Evolutionary conservation across 768 basidiomycete genomes (phyloP).

Genomic region (Kwoniella heveanensis): DNA sequence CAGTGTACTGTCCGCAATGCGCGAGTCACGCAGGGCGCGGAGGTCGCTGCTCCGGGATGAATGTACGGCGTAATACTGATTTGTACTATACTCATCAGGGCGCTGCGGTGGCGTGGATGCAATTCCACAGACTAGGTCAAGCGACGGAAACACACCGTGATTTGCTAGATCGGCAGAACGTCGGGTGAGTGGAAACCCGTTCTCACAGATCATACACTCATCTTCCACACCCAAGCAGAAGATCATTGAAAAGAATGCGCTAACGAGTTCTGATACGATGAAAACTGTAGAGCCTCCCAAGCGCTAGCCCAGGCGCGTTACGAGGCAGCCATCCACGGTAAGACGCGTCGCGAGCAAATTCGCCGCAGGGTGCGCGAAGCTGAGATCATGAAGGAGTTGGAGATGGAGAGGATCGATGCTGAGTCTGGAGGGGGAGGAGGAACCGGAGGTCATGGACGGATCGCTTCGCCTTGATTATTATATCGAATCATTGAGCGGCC

Average conservation of each 20-base stretch:
- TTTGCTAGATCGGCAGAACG: conserved; percentile 41
- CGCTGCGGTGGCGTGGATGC: conserved; percentile 41
- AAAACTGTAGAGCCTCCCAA: conserved; percentile 54
- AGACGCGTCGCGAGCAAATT: conserved; percentile 50
- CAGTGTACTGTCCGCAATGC: too few species aligned
- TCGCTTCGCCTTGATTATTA: background rate
- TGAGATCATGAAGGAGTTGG: conserved; percentile 43
- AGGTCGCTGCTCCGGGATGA: too few species aligned
- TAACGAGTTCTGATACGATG: too few species aligned
- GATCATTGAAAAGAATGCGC: too few species aligned
- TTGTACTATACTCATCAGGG: too few species aligned
- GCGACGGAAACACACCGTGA: conserved; percentile 35
- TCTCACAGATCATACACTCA: too few species aligned
- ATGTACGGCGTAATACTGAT: too few species aligned
- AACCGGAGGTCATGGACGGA: conserved; percentile 2
- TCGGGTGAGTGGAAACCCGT: conserved; percentile 34
- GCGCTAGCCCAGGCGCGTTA: conserved; percentile 49
- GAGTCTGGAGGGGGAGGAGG: background rate
- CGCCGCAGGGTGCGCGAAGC: conserved; percentile 42
- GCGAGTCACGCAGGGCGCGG: too few species aligned
- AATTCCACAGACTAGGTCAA: conserved; percentile 43
- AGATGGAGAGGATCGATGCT: conserved; percentile 41
- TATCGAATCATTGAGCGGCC: too few species aligned
- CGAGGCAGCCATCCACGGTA: conserved; percentile 51
- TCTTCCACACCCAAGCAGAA: too few species aligned